These are phyloP conservation scores for Xylaria sp. DNA, from an alignment of 2,329 filamentous ascomycete species.

Conservation along the genomic window DNA sequence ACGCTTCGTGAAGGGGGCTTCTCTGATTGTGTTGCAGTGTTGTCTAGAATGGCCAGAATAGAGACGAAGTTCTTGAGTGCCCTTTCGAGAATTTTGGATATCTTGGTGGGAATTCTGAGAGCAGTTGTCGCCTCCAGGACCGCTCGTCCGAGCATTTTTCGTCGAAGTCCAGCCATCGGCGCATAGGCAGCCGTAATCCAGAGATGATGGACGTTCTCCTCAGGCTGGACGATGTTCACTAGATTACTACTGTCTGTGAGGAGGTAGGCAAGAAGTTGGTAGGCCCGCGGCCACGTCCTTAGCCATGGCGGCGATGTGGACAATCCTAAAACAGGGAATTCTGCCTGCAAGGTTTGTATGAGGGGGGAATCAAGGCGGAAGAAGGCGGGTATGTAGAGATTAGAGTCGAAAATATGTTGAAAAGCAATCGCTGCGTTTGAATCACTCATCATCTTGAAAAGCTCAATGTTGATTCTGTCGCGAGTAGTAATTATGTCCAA, in stretches of 20 bases:
- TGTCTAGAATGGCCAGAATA: background rate
- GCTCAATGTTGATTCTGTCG: slow-evolving; percentile 13
- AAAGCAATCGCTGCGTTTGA: slow-evolving; percentile 15
- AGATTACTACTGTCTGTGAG: background rate
- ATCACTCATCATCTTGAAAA: slow-evolving; percentile 20
- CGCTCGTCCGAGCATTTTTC: background rate
- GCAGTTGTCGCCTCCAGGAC: slow-evolving; percentile 9
- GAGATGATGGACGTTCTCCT: slow-evolving; percentile 8
- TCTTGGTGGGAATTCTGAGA: slow-evolving; percentile 8
- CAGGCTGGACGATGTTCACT: background rate
- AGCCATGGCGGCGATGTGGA: slow-evolving; percentile 12
- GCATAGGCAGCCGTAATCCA: slow-evolving; percentile 19
- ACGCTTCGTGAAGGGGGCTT: background rate
- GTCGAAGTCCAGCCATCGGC: slow-evolving; percentile 13
- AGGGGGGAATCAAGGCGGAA: slow-evolving; percentile 6
- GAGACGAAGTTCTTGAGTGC: slow-evolving; percentile 11
- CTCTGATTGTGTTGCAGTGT: background rate
- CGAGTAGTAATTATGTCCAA: slow-evolving; percentile 15
- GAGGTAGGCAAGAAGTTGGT: background rate
- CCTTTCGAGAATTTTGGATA: slow-evolving; percentile 4
- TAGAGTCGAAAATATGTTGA: slow-evolving; percentile 13
- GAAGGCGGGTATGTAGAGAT: slow-evolving; percentile 13
- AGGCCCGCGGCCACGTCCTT: slow-evolving; percentile 13
- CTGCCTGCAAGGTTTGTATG: background rate
- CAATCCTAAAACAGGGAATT: slow-evolving; percentile 4